phyloP scores from a whole-genome alignment of 176 grass and related monocot species.

The Raddia guianensis region DNA sequence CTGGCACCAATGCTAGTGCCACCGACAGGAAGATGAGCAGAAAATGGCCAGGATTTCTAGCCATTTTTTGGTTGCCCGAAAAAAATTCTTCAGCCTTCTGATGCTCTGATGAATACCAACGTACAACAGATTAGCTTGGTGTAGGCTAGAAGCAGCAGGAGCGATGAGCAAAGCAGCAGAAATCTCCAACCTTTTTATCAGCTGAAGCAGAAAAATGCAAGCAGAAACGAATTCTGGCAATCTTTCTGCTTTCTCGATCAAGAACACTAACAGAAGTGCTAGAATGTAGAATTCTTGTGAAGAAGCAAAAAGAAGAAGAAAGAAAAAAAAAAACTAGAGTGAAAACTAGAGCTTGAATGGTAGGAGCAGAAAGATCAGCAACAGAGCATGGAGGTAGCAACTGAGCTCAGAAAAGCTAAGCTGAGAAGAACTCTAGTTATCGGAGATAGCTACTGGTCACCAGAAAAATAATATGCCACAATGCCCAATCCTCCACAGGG shows the following conservation, averaged over 20 bases:
- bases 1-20: slow-evolving; percentile 54
- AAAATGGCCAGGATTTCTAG: slow-evolving; percentile 2
- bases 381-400: slow-evolving; percentile 34
- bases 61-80: slow-evolving; percentile 14
- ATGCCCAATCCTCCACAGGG: slow-evolving; percentile 38
- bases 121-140: background rate
- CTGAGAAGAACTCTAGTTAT: slow-evolving; percentile 33
- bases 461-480: slow-evolving; percentile 39
- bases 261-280: slow-evolving; percentile 3
- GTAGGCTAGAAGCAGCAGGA: background rate
- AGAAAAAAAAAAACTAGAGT: background rate
- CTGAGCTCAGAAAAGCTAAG: slow-evolving; percentile 35
- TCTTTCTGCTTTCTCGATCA: slow-evolving; percentile 8
- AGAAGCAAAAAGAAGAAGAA: background rate
- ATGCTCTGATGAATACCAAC: background rate
- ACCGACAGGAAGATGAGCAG: slow-evolving; percentile 57
- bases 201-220: background rate
- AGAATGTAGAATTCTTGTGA: slow-evolving; percentile 1
- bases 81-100: background rate
- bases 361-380: slow-evolving; percentile 29
- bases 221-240: background rate
- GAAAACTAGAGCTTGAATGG: background rate
- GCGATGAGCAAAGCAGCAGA: slow-evolving; percentile 26
- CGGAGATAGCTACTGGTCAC: slow-evolving; percentile 53
- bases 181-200: background rate